These are phyloP conservation scores for Moesziomyces sp. DNA, from an alignment of 1,284 basidiomycete genomes.

Conservation along the genomic window DNA sequence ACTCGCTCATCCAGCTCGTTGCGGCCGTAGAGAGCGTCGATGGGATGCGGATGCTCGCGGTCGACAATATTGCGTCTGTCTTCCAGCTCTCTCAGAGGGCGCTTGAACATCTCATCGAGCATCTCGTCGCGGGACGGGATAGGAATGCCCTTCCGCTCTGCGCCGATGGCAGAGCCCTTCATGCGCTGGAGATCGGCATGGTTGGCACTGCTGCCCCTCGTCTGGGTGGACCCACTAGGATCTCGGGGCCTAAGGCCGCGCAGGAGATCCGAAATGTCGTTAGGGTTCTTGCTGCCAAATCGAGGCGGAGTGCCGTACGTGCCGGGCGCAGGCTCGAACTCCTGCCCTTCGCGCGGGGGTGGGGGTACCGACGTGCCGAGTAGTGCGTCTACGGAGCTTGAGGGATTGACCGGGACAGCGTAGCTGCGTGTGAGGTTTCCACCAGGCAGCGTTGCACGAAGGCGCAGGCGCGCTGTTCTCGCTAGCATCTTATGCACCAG, in stretches of 20 bases:
- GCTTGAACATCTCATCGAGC: slow-evolving; percentile 52
- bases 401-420: slow-evolving; percentile 57
- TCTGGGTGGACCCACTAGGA: slow-evolving; percentile 3
- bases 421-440: slow-evolving; percentile 6
- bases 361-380: slow-evolving; percentile 55
- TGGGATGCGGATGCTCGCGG: slow-evolving; percentile 55
- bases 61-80: slow-evolving; percentile 32
- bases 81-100: slow-evolving; percentile 41
- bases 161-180: slow-evolving; percentile 44
- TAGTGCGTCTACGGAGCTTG: slow-evolving; percentile 57
- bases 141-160: slow-evolving; percentile 37
- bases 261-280: slow-evolving; percentile 53
- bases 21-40: slow-evolving; percentile 53
- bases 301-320: slow-evolving; percentile 21
- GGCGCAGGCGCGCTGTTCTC: slow-evolving; percentile 20
- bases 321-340: slow-evolving; percentile 14
- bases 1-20: slow-evolving; percentile 61
- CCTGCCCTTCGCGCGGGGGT: slow-evolving; percentile 36
- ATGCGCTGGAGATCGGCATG: slow-evolving; percentile 43
- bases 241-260: slow-evolving; percentile 25
- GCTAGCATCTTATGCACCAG: slow-evolving; percentile 19
- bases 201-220: slow-evolving; percentile 2
- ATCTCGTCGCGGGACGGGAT: slow-evolving; percentile 49
- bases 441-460: slow-evolving; percentile 6
- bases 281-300: slow-evolving; percentile 44